A percentile compares a stretch with the other conserved stretches of the same genome.
These are phyloP conservation scores for Colletotrichum zoysiae DNA, from an alignment of 2,329 filamentous ascomycete genomes.

Conservation along the genomic window DNA sequence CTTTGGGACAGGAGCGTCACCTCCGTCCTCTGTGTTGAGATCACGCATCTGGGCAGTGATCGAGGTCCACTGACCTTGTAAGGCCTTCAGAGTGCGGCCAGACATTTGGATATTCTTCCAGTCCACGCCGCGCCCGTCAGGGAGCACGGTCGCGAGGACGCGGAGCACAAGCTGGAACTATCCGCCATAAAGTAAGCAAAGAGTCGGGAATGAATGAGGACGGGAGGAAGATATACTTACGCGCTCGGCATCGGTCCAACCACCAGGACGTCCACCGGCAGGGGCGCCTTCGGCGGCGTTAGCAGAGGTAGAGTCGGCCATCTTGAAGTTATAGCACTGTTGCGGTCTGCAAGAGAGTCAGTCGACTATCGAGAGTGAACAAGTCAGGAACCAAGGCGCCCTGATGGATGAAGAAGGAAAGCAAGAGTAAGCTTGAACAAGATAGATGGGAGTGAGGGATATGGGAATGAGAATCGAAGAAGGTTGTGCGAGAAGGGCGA, in stretches of 20 bases:
- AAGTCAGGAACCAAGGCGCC: not conserved
- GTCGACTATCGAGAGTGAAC: not conserved
- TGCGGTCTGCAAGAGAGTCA: not conserved
- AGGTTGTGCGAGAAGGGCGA: not conserved
- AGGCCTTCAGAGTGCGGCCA: slow-evolving; percentile 54
- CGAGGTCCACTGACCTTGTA: slow-evolving; percentile 54
- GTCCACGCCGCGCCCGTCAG: slow-evolving; percentile 49
- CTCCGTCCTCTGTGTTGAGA: slow-evolving; percentile 47
- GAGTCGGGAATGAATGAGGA: not conserved
- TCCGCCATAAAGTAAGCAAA: not conserved
- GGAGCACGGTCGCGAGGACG: slow-evolving; percentile 51
- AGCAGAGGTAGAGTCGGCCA: slow-evolving; percentile 44
- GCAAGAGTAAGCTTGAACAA: not conserved
- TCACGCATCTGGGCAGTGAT: slow-evolving; percentile 53
- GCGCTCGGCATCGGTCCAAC: slow-evolving; percentile 56
- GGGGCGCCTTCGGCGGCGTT: slow-evolving; percentile 44
- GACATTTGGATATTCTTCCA: slow-evolving; percentile 53
- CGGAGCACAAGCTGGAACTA: slow-evolving; percentile 54
- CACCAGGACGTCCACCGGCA: slow-evolving; percentile 15
- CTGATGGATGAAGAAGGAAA: not conserved
- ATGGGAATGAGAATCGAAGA: not conserved
- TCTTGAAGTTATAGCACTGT: slow-evolving; percentile 35
- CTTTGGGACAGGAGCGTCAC: slow-evolving; percentile 25
- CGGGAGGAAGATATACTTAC: slow-evolving; percentile 41
- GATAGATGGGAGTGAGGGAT: not conserved